These are phyloP conservation scores for Sugiyamaella sp. DNA, from an alignment of 1,139 yeast species.

Conservation along the genomic window DNA sequence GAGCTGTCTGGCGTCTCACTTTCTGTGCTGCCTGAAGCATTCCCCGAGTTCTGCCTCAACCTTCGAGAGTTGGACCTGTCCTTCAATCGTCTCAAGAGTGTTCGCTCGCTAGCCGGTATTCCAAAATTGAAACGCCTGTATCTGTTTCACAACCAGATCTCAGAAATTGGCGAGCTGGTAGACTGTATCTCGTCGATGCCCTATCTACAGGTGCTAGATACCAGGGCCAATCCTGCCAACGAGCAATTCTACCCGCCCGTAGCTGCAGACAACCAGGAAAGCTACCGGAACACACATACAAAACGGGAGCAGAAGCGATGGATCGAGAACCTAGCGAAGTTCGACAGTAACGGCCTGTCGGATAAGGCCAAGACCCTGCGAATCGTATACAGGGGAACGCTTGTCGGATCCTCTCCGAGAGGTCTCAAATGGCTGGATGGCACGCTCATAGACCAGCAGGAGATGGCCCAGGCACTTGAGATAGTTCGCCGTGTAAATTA, in stretches of 20 bases:
- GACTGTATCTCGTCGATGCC: slow-evolving; percentile 32
- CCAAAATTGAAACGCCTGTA: slow-evolving; percentile 38
- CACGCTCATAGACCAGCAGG: slow-evolving; percentile 23
- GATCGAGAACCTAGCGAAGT: slow-evolving; percentile 30
- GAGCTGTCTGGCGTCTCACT: slow-evolving; percentile 40
- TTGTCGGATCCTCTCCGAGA: slow-evolving; percentile 13
- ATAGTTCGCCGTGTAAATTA: slow-evolving; percentile 8
- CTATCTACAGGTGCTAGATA: slow-evolving; percentile 37
- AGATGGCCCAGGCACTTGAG: slow-evolving; percentile 13
- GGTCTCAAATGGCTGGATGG: slow-evolving; percentile 34
- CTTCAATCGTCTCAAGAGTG: slow-evolving; percentile 37
- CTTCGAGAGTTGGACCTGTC: slow-evolving; percentile 42
- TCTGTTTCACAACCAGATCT: slow-evolving; percentile 37
- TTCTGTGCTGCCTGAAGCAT: slow-evolving; percentile 34
- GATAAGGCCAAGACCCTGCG: slow-evolving; percentile 1
- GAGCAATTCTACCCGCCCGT: slow-evolving; percentile 37
- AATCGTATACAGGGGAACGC: slow-evolving; percentile 14
- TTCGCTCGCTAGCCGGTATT: slow-evolving; percentile 36
- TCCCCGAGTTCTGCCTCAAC: slow-evolving; percentile 36
- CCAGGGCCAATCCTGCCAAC: slow-evolving; percentile 41
- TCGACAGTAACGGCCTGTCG: slow-evolving; percentile 18
- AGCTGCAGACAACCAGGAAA: slow-evolving; percentile 23
- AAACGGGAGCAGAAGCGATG: slow-evolving; percentile 29
- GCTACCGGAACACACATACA: slow-evolving; percentile 29
- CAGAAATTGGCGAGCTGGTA: slow-evolving; percentile 31